Evolutionary conservation across 179 eudicot genomes (phyloP).

Genomic region (Sideroxylon spinosum): DNA sequence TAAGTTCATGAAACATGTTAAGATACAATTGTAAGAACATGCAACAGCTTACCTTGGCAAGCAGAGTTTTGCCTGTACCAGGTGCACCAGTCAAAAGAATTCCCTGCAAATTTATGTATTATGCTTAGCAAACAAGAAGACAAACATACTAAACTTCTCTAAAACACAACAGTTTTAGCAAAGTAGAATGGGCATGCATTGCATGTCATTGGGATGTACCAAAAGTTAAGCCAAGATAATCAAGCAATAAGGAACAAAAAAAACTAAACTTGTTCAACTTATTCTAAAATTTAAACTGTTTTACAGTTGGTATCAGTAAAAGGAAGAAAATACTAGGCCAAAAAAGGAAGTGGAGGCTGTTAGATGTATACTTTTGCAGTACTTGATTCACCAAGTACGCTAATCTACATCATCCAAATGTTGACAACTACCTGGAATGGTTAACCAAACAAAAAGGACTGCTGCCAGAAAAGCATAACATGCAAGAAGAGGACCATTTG

Average conservation of each 20-base stretch:
- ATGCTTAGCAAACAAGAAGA: not conserved
- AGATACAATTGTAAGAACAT: conserved; percentile 10
- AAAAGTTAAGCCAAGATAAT: not conserved
- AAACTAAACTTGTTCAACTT: not conserved
- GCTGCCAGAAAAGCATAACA: not conserved
- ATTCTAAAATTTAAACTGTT: not conserved
- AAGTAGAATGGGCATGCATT: not conserved
- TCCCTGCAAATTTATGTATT: conserved; percentile 53
- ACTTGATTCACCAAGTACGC: not conserved
- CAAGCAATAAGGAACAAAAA: not conserved
- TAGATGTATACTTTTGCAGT: conserved; percentile 9
- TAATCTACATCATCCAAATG: not conserved
- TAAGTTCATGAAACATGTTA: not conserved
- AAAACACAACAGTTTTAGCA: not conserved
- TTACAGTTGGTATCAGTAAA: not conserved
- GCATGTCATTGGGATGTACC: not conserved
- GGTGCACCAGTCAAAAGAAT: conserved; percentile 98
- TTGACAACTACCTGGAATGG: conserved; percentile 4
- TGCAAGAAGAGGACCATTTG: not conserved
- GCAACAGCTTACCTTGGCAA: conserved; percentile 68
- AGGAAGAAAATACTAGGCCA: not conserved
- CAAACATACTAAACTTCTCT: not conserved
- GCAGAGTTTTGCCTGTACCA: conserved; percentile 97
- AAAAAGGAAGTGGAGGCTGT: not conserved
- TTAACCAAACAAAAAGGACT: not conserved